phyloP scores from a whole-genome alignment of 2,329 filamentous ascomycete species.

The Pyrenochaeta sp. region DNA sequence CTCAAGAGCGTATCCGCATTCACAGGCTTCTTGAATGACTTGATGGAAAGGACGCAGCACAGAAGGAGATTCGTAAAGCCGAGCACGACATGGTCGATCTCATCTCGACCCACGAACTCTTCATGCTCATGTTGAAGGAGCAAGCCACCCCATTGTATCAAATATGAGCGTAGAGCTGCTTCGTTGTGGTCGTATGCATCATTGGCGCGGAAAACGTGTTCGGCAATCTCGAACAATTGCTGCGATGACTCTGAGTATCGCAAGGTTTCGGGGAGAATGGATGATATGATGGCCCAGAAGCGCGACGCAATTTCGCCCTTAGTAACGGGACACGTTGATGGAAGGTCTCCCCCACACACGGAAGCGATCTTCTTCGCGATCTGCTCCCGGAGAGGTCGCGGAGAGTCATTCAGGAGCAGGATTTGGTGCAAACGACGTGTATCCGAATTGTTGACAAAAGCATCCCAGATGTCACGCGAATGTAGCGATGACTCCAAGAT shows the following conservation, averaged over 20 bases:
- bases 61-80: constrained; percentile 52
- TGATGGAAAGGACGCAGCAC: constrained; percentile 47
- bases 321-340: constrained; percentile 39
- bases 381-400: constrained; percentile 32
- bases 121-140: constrained; percentile 43
- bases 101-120: constrained; percentile 45
- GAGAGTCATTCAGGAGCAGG: constrained; percentile 37
- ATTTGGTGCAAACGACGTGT: constrained; percentile 35
- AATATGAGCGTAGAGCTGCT: constrained; percentile 32
- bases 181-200: constrained; percentile 45
- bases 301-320: constrained; percentile 38
- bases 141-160: constrained; percentile 42
- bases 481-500: constrained; percentile 48
- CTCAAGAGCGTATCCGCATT: constrained; percentile 38
- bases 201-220: constrained; percentile 44
- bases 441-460: constrained; percentile 35
- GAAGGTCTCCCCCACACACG: constrained; percentile 44
- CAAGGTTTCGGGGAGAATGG: constrained; percentile 38
- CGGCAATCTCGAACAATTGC: constrained; percentile 47
- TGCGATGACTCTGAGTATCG: constrained; percentile 30
- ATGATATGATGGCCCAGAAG: constrained; percentile 45
- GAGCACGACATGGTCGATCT: constrained; percentile 45
- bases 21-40: constrained; percentile 50
- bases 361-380: constrained; percentile 42
- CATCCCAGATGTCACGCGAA: constrained; percentile 42